Percentiles rank a stretch among this genome's conserved stretches.
Conservation (phyloP, 2,329 filamentous ascomycete species). For the Alternaria panax region DNA sequence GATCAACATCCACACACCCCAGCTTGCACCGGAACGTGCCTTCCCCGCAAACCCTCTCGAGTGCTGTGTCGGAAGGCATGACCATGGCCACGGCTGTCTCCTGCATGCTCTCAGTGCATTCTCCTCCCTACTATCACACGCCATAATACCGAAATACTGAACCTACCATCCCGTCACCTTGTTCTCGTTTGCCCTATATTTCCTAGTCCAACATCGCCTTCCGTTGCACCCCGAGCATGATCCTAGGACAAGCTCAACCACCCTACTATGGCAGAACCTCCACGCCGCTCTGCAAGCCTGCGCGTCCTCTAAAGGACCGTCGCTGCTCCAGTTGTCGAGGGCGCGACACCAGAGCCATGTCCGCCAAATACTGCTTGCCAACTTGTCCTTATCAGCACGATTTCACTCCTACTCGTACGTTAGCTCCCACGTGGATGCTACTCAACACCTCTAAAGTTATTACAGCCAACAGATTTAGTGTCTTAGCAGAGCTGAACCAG, state of each 20-base stretch:
- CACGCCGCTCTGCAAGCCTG: slow-evolving; percentile 9
- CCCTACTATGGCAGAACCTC: slow-evolving; percentile 16
- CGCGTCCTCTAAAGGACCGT: slow-evolving; percentile 12
- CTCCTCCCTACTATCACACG: neutral
- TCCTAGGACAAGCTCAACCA: slow-evolving; percentile 18
- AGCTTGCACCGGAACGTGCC: neutral
- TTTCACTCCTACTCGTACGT: slow-evolving; percentile 34
- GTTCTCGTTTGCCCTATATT: slow-evolving; percentile 10
- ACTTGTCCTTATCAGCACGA: slow-evolving; percentile 26
- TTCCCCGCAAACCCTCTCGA: neutral
- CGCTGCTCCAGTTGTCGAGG: slow-evolving; percentile 22
- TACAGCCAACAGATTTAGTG: slow-evolving; percentile 41
- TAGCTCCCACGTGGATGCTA: neutral
- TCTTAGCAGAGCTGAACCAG: slow-evolving; percentile 33
- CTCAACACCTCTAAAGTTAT: neutral
- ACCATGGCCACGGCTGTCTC: neutral
- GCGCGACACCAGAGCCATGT: neutral
- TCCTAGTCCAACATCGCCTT: slow-evolving; percentile 19
- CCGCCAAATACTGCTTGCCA: slow-evolving; percentile 8
- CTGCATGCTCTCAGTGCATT: neutral
- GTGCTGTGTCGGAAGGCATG: neutral
- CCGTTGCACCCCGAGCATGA: slow-evolving; percentile 21
- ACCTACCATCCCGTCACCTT: slow-evolving; percentile 15
- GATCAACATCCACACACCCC: too few relatives aligned
- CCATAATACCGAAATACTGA: neutral